phyloP scores from a whole-genome alignment of 805 yeast species.

The Metschnikowia vanudenii region DNA sequence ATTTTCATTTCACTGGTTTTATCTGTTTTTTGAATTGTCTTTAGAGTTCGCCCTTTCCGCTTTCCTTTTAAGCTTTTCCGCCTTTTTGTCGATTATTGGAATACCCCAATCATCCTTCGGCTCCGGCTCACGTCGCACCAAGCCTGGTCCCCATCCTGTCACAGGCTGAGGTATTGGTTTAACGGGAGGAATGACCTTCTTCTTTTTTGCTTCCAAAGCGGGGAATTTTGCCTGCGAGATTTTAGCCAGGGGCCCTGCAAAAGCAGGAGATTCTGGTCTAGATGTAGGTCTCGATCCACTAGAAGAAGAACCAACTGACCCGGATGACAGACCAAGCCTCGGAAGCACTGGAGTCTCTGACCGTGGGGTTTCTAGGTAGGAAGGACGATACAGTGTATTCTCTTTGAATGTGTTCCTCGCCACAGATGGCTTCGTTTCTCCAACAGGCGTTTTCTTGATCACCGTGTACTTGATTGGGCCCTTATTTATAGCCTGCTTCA shows the following conservation, averaged over 20 bases:
- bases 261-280: slow-evolving; percentile 23
- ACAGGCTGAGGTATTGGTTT: slow-evolving; percentile 39
- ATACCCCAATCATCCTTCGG: slow-evolving; percentile 18
- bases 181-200: slow-evolving; percentile 53
- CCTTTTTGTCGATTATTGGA: slow-evolving; percentile 19
- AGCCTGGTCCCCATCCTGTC: slow-evolving; percentile 19
- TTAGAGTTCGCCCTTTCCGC: slow-evolving; percentile 8
- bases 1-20: too few species aligned
- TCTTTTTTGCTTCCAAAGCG: slow-evolving; percentile 39
- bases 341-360: slow-evolving; percentile 8
- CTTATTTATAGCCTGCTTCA: slow-evolving; percentile 20
- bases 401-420: slow-evolving; percentile 20
- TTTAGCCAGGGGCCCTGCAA: slow-evolving; percentile 24
- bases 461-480: slow-evolving; percentile 30
- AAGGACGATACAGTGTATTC: slow-evolving; percentile 28
- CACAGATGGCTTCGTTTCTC: slow-evolving; percentile 12
- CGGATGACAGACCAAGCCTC: slow-evolving; percentile 16
- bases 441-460: slow-evolving; percentile 24
- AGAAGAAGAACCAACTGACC: not conserved
- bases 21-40: not conserved
- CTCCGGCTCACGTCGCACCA: slow-evolving; percentile 8
- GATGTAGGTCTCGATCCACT: slow-evolving; percentile 6
- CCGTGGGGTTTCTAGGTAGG: slow-evolving; percentile 27
- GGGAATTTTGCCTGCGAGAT: slow-evolving; percentile 45
- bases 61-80: slow-evolving; percentile 15